phyloP scores from a whole-genome alignment of 768 basidiomycete species.

The Melanogaster broomeanus region DNA sequence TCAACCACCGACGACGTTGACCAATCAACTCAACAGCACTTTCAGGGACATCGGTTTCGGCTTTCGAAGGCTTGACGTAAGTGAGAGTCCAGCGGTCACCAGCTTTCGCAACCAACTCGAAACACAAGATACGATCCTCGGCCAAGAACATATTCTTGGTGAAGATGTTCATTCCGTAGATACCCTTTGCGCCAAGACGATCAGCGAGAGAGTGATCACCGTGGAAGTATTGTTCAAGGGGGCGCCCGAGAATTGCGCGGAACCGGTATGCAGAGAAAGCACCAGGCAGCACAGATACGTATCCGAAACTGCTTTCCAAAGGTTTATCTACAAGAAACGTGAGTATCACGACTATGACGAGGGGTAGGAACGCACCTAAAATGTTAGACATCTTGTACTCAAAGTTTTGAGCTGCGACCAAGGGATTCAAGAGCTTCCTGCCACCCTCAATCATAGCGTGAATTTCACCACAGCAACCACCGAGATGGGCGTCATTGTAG shows the following conservation, averaged over 20 bases:
- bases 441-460: slow-evolving; percentile 97
- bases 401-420: slow-evolving; percentile 95
- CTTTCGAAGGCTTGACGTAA: slow-evolving; percentile 94
- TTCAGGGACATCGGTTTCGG: slow-evolving; percentile 96
- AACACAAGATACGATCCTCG: slow-evolving; percentile 96
- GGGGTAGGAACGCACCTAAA: slow-evolving; percentile 51
- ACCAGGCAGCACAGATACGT: slow-evolving; percentile 92
- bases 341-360: slow-evolving; percentile 2
- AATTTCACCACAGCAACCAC: slow-evolving; percentile 93
- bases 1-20: slow-evolving; percentile 95
- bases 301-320: slow-evolving; percentile 93
- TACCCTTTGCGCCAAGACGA: slow-evolving; percentile 89
- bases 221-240: slow-evolving; percentile 83
- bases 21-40: slow-evolving; percentile 90
- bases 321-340: slow-evolving; percentile 69
- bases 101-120: slow-evolving; percentile 92
- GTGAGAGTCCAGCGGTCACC: slow-evolving; percentile 85
- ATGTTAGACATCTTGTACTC: slow-evolving; percentile 99
- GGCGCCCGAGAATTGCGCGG: slow-evolving; percentile 87
- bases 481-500: slow-evolving; percentile 75
- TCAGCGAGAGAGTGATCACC: slow-evolving; percentile 90
- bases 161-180: slow-evolving; percentile 96
- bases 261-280: slow-evolving; percentile 97
- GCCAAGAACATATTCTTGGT: slow-evolving; percentile 92
- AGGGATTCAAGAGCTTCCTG: slow-evolving; percentile 86